phyloP scores from a whole-genome alignment of 169 alveolate species.

The Cystoisospora suis region DNA sequence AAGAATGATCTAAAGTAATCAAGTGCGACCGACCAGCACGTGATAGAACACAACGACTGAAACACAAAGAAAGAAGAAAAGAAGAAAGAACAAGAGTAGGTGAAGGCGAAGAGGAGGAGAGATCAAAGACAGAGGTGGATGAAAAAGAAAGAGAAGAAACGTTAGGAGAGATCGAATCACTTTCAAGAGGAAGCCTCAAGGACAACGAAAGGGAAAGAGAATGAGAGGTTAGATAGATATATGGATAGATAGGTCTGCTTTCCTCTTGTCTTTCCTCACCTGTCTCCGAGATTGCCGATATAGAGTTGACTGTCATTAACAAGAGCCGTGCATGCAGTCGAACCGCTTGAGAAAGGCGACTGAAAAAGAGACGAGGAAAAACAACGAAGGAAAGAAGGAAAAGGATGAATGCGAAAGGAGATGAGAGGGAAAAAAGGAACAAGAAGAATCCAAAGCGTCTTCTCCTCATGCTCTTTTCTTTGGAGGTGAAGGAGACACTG shows the following conservation, averaged over 20 bases:
- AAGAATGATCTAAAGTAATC: slow-evolving; percentile 68
- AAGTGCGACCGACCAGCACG: slow-evolving; percentile 68
- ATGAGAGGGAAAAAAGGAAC: too few species aligned
- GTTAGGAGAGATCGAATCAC: neutral
- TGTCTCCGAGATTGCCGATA: slow-evolving; percentile 71
- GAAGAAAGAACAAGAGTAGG: neutral
- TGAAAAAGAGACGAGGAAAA: neutral
- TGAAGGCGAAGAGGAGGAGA: neutral
- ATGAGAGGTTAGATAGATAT: neutral
- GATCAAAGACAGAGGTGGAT: neutral
- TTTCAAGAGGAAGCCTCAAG: neutral
- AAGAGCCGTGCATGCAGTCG: slow-evolving; percentile 72
- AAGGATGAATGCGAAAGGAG: neutral
- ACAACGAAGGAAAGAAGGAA: neutral
- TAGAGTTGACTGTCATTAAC: slow-evolving; percentile 56
- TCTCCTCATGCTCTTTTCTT: too few species aligned
- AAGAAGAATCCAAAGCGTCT: too few species aligned
- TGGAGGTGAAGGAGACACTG: too few species aligned
- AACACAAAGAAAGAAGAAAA: neutral
- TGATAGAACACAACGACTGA: slow-evolving; percentile 69
- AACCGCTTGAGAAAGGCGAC: slow-evolving; percentile 69
- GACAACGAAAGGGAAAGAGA: neutral
- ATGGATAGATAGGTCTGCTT: neutral
- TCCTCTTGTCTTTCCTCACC: slow-evolving; percentile 6
- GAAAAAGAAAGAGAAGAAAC: neutral